Evolutionary conservation across 352 stramenopile species (phyloP).

Genomic region (Phytophthora chlamydospora): DNA sequence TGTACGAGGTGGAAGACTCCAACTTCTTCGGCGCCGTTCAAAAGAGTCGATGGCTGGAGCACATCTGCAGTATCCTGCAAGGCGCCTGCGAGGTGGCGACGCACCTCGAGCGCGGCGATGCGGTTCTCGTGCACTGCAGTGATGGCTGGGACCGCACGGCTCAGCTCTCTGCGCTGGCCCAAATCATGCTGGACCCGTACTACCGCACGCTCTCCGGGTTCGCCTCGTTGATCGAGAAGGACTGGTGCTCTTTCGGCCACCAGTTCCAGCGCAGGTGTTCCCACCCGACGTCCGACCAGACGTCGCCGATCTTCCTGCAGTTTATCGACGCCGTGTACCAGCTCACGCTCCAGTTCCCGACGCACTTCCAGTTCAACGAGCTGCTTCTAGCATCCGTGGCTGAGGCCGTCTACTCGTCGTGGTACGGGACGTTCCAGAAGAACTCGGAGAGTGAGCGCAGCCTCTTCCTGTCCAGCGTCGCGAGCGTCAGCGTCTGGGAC

Average conservation of each 20-base stretch:
- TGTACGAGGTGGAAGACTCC: constrained; percentile 86
- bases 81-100: constrained; percentile 76
- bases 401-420: constrained; percentile 97
- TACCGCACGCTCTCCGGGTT: constrained; percentile 82
- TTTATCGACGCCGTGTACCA: constrained; percentile 99
- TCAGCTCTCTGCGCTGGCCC: constrained; percentile 73
- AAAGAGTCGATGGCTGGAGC: constrained; percentile 85
- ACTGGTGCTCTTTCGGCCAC: constrained; percentile 90
- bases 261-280: constrained; percentile 86
- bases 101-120: constrained; percentile 76
- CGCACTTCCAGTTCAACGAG: constrained; percentile 99
- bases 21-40: constrained; percentile 89
- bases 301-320: constrained; percentile 98
- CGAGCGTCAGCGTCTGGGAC: constrained; percentile 85
- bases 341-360: constrained; percentile 96
- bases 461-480: constrained; percentile 66
- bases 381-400: constrained; percentile 92
- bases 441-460: constrained; percentile 85
- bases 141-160: constrained; percentile 87
- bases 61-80: constrained; percentile 81
- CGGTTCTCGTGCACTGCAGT: constrained; percentile 85
- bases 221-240: constrained; percentile 84
- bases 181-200: constrained; percentile 89
- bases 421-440: constrained; percentile 93
- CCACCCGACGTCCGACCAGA: constrained; percentile 90